phyloP scores from a whole-genome alignment of 495 filamentous ascomycete species.

The Tricharina praecox region DNA sequence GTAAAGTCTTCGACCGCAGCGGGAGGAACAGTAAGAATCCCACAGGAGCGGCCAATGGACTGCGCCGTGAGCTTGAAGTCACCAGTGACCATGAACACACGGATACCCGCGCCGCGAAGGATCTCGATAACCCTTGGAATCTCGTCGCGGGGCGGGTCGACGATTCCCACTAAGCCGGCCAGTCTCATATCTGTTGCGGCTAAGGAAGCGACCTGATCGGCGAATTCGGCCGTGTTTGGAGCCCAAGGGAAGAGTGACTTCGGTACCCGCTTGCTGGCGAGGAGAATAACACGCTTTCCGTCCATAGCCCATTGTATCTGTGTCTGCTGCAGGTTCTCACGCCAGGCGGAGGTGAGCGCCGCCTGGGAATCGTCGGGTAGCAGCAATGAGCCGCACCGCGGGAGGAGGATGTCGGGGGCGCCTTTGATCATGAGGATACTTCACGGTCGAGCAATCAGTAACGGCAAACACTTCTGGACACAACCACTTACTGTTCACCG shows the following conservation, averaged over 20 bases:
- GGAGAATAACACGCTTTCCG: slow-evolving; percentile 46
- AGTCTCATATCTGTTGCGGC: slow-evolving; percentile 37
- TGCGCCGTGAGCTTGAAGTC: slow-evolving; percentile 55
- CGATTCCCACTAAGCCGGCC: slow-evolving; percentile 47
- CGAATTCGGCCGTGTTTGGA: slow-evolving; percentile 33
- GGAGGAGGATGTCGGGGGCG: slow-evolving; percentile 45
- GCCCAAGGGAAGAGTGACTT: slow-evolving; percentile 26
- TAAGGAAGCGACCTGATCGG: slow-evolving; percentile 30
- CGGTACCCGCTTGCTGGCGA: slow-evolving; percentile 41
- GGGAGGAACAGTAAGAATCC: slow-evolving; percentile 40
- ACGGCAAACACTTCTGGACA: too few species aligned
- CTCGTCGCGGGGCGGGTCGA: slow-evolving; percentile 50
- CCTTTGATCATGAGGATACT: slow-evolving; percentile 42
- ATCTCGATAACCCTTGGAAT: slow-evolving; percentile 43
- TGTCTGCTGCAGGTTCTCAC: slow-evolving; percentile 32
- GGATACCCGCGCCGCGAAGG: slow-evolving; percentile 43
- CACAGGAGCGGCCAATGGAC: slow-evolving; percentile 49
- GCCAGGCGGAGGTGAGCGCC: slow-evolving; percentile 29
- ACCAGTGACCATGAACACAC: slow-evolving; percentile 59
- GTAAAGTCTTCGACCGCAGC: slow-evolving; percentile 29
- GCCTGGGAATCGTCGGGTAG: slow-evolving; percentile 33
- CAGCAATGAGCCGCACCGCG: slow-evolving; percentile 36
- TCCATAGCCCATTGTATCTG: slow-evolving; percentile 48
- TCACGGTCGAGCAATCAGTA: neutral
- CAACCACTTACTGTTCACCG: neutral